A percentile compares a stretch with the other conserved stretches of the same genome.
Conservation (phyloP, 495 filamentous ascomycete genomes). For the Pseudoneurospora amorphoporcata region DNA sequence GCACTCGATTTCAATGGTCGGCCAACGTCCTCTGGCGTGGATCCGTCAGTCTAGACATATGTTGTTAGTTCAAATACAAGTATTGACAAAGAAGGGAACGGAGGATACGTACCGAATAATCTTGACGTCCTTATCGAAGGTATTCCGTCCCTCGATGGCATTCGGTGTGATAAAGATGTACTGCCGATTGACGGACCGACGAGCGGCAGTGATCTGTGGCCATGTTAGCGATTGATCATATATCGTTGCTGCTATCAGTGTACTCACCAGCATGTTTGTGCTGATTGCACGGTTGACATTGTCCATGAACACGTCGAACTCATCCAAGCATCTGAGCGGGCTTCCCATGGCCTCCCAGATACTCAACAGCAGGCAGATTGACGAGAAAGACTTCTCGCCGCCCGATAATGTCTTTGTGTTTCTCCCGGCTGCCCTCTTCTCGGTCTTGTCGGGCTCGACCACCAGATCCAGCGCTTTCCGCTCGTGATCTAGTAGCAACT, state of each 20-base stretch:
- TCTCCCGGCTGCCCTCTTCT: slow-evolving; percentile 52
- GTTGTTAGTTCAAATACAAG: slow-evolving; percentile 6
- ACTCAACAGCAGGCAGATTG: slow-evolving; percentile 81
- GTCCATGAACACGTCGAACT: slow-evolving; percentile 99
- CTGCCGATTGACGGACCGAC: slow-evolving; percentile 76
- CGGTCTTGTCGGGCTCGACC: slow-evolving; percentile 73
- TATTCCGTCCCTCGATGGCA: slow-evolving; percentile 61
- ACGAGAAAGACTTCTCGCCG: slow-evolving; percentile 95
- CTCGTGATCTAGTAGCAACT: slow-evolving; percentile 65
- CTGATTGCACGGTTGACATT: slow-evolving; percentile 88
- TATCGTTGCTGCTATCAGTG: not conserved
- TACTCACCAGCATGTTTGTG: slow-evolving; percentile 83
- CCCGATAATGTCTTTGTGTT: slow-evolving; percentile 87
- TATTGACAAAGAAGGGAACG: not conserved
- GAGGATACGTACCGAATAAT: slow-evolving; percentile 60
- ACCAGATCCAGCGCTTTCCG: slow-evolving; percentile 63
- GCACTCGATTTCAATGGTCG: slow-evolving; percentile 16
- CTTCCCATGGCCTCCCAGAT: slow-evolving; percentile 99
- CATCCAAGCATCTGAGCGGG: slow-evolving; percentile 87
- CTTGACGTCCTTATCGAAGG: slow-evolving; percentile 62
- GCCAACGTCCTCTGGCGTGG: slow-evolving; percentile 42
- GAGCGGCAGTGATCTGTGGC: slow-evolving; percentile 66
- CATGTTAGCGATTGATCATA: not conserved
- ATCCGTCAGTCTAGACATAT: slow-evolving; percentile 42
- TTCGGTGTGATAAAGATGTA: slow-evolving; percentile 97